phyloP scores from a whole-genome alignment of 148 eudicot genomes.

The Beta vulgaris region DNA sequence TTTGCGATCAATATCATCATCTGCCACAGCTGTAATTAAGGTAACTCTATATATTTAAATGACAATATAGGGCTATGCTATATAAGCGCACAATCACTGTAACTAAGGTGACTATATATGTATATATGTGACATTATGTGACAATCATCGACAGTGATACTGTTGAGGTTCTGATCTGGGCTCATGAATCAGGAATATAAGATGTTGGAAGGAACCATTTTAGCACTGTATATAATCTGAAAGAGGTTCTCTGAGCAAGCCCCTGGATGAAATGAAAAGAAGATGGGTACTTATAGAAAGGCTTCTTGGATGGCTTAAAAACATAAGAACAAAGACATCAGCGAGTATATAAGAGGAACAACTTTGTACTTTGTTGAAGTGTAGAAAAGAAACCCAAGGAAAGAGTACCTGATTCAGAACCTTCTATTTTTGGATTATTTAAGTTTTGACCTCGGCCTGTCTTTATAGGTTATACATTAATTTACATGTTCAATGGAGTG shows the following conservation, averaged over 20 bases:
- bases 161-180: not conserved
- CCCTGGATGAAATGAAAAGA: not conserved
- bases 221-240: not conserved
- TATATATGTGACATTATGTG: not conserved
- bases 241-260: not conserved
- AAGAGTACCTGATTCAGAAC: not conserved
- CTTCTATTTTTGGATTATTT: too few species aligned
- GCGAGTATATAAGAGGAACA: not conserved
- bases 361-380: not conserved
- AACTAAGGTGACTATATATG: conserved; percentile 51
- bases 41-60: conserved; percentile 27
- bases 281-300: not conserved
- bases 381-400: not conserved
- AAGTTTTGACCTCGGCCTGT: too few species aligned
- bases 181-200: not conserved
- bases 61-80: not conserved
- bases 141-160: not conserved
- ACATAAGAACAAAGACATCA: not conserved
- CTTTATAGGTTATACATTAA: too few species aligned
- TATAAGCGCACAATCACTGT: conserved; percentile 32
- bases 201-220: not conserved
- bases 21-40: conserved; percentile 90
- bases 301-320: not conserved
- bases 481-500: too few species aligned
- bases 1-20: conserved; percentile 96